These are phyloP conservation scores for Obba rivulosa DNA, from an alignment of 768 basidiomycete genomes.

Conservation along the genomic window DNA sequence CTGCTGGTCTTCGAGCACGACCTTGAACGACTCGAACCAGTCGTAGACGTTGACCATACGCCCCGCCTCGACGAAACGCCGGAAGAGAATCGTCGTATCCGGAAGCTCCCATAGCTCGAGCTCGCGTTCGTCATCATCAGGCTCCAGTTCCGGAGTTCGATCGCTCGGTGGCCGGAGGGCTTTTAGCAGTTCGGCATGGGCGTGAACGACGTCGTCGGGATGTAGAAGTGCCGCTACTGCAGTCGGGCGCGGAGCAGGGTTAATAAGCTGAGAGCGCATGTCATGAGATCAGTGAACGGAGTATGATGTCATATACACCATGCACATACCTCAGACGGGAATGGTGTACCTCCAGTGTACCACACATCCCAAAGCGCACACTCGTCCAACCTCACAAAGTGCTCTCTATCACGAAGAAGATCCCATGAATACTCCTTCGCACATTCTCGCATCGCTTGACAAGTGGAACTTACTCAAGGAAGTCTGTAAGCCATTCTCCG, in stretches of 20 bases:
- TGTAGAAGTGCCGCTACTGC: conserved; percentile 56
- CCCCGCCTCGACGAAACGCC: conserved; percentile 72
- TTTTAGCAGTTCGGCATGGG: conserved; percentile 7
- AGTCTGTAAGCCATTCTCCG: conserved; percentile 46
- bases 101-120: conserved; percentile 48
- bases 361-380: conserved; percentile 61
- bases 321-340: conserved; percentile 57
- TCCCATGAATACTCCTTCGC: no score
- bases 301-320: background rate
- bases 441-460: no score
- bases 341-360: conserved; percentile 62
- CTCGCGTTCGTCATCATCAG: conserved; percentile 18
- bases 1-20: conserved; percentile 57
- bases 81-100: conserved; percentile 73
- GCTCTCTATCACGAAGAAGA: conserved; percentile 29
- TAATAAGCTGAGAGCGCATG: conserved; percentile 48
- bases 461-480: conserved; percentile 38
- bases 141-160: background rate
- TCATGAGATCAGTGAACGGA: background rate
- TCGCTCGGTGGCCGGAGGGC: background rate
- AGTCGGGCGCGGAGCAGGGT: conserved; percentile 62
- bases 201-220: conserved; percentile 44
- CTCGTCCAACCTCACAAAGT: conserved; percentile 44
- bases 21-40: conserved; percentile 77
- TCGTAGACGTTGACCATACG: conserved; percentile 84